Percentiles rank a stretch among this genome's conserved stretches.
These are phyloP conservation scores for Coccomyxa sp. DNA, from an alignment of 139 green algal species.

Conservation along the genomic window DNA sequence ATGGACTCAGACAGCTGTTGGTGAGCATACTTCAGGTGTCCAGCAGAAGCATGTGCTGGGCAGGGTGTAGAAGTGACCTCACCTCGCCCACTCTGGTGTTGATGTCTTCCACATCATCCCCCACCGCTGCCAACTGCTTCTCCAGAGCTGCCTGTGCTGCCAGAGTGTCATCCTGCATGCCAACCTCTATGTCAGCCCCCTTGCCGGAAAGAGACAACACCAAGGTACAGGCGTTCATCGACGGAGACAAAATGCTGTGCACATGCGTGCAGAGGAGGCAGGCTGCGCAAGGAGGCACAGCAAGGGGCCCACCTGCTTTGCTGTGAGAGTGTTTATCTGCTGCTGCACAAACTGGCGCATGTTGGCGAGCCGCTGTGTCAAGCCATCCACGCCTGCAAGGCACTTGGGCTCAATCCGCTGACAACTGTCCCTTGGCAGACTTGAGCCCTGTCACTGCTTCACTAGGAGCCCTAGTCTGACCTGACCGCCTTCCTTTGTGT, in stretches of 20 bases:
- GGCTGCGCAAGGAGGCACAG: neutral
- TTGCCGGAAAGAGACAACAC: neutral
- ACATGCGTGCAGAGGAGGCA: no score
- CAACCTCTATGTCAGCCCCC: neutral
- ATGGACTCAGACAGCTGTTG: no score
- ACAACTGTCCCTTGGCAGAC: no score
- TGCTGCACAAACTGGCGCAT: conserved; percentile 31
- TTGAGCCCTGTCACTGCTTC: no score
- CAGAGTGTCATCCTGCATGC: conserved; percentile 31
- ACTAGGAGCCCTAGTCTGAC: no score
- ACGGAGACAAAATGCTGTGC: no score
- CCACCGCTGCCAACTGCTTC: conserved; percentile 23
- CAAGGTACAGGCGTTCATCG: neutral
- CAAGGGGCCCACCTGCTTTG: conserved; percentile 2
- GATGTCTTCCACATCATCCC: conserved; percentile 28
- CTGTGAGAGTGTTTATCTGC: conserved; percentile 20
- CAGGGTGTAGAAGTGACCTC: neutral
- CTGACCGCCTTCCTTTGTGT: no score
- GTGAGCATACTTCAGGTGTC: no score
- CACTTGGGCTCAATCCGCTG: no score
- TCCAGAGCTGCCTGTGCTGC: conserved; percentile 26
- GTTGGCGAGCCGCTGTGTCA: conserved; percentile 15
- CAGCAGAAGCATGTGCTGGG: neutral
- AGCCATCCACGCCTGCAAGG: conserved; percentile 29
- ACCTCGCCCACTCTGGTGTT: conserved; percentile 25